phyloP scores from a whole-genome alignment of 2,329 filamentous ascomycete species.

The Cadophora gregata region DNA sequence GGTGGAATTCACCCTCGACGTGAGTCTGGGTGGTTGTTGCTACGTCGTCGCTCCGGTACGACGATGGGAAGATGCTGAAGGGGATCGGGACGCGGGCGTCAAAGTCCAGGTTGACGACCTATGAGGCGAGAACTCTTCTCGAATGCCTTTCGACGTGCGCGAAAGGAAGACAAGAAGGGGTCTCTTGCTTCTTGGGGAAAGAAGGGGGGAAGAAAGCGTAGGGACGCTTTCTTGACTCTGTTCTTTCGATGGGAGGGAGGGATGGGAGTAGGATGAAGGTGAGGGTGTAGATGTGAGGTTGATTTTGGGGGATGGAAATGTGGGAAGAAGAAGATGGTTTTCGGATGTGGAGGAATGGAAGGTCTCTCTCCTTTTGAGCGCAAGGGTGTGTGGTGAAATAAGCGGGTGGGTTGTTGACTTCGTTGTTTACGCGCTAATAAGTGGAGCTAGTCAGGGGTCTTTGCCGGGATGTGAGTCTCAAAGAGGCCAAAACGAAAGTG shows the following conservation, averaged over 20 bases:
- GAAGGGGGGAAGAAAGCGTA: conserved; percentile 50
- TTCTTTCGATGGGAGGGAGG: conserved; percentile 25
- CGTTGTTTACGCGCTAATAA: conserved; percentile 17
- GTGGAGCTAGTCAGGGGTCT: not conserved
- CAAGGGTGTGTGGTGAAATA: conserved; percentile 15
- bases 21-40: conserved; percentile 68
- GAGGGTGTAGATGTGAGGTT: conserved; percentile 7
- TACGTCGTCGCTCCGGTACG: conserved; percentile 79
- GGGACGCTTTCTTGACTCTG: conserved; percentile 39
- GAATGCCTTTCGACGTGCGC: conserved; percentile 64
- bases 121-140: conserved; percentile 72
- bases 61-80: conserved; percentile 99
- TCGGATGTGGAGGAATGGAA: conserved; percentile 14
- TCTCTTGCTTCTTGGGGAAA: conserved; percentile 66
- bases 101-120: conserved; percentile 99
- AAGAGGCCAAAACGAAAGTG: not conserved
- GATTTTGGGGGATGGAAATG: conserved; percentile 9
- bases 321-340: conserved; percentile 14
- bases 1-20: conserved; percentile 88
- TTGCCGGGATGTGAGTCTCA: not conserved
- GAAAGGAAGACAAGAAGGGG: conserved; percentile 74
- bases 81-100: conserved; percentile 98
- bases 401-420: conserved; percentile 16
- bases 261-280: conserved; percentile 1
- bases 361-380: conserved; percentile 12